Base-by-base conservation (phyloP, 208 protist species). In the Trypanosoma boissoni region DNA sequence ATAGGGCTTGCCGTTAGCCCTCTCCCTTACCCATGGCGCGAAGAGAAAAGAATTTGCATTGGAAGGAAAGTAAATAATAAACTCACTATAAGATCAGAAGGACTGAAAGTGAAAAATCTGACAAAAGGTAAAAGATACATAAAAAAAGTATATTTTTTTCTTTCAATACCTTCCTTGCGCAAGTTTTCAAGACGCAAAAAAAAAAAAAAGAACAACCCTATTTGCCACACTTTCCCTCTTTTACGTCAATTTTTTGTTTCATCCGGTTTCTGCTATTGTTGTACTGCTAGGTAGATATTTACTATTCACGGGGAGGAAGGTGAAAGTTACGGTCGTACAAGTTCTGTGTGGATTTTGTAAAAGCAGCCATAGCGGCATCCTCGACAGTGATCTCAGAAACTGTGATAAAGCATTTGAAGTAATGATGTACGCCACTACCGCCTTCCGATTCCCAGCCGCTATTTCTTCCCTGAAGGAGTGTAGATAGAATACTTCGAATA, bases 381-480 rank as follows among this genome's bases (percentile, higher is more conserved):
- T 62, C 28, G n/a, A 62, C 48, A 9, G 46, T 39, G n/a, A 36
- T 56, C 26, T 64, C 58, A 10, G 61, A 58, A 46, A 68, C 27
- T 7, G 50, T 68, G 10, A 68, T 68, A 20, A 18, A 61, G 12
- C 39, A 59, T 1, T 14, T 31, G 23, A 41, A 34, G 32, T 32
- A 2, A 34, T 16, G 31, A 45, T 49, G 24, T 7, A 18, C 32
- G 34, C 26, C 23, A 24, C n/a, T n/a, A 45, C 28, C 21, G 24
- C 4, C 29, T 7, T 41, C 44, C 20, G 55, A 5, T 12, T 1
- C 31, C 58, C 58, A 64, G 7, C 36, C 36, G 8, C n/a, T 1
- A 4, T 9, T 26, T 29, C 52, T 58, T 27, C 52, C 52, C 29
- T n/a, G 16, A 28, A 58, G n/a, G 36, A 58, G 34, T 45, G 36